Base-by-base conservation (phyloP, 2,329 filamentous ascomycete species). In the Amauroascus niger region DNA sequence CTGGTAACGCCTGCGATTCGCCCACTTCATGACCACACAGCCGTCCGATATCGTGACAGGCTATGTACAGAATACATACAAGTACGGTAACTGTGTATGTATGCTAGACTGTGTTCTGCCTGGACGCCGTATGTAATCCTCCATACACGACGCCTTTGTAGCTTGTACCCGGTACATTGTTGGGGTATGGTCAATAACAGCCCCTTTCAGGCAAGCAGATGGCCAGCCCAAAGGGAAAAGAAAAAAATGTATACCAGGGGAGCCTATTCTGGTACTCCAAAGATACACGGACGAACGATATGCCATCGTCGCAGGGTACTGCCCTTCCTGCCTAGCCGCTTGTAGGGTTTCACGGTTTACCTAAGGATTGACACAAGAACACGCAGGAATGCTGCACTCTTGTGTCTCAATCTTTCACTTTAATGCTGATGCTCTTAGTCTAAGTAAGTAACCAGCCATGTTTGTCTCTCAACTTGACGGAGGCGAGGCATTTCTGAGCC, bases 401-500 rank as follows among this genome's bases (percentile, higher is more conserved):
- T 16, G 20, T 20, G n/a, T 33, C 8, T 9, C 32, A 14, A n/a
- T 24, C 45, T 22, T 48, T 14, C 11, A 26, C 32, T 16, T 33
- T 26, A 5, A 5, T 26, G 4, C 26, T 26, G 9, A 20, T 20
- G 24, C 13, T 16, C 35, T 22, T 20, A 22, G 24, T 22, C 9
- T 18, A 32, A 24, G 24, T 30, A n/a, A 16, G 24, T 30, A 37
- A 49, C 24, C 26, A 49, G 22, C 46, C 46, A 49, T 49, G 16
- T 28, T 51, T 9, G 4, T 30, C 26, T 30, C 9, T 30, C 9
- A n/a, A 22, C 14, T 37, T 28, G 20, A 14, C 46, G 5, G 45
- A 47, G 55, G 57, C 47, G 53, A 51, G 53, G 55, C 33, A 56
- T 53, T 56, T 54, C 43, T 43, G 39, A 44, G 53, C 18, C 43